phyloP scores from a whole-genome alignment of 306 rosid species.

The Oxytropis ochrocephala region DNA sequence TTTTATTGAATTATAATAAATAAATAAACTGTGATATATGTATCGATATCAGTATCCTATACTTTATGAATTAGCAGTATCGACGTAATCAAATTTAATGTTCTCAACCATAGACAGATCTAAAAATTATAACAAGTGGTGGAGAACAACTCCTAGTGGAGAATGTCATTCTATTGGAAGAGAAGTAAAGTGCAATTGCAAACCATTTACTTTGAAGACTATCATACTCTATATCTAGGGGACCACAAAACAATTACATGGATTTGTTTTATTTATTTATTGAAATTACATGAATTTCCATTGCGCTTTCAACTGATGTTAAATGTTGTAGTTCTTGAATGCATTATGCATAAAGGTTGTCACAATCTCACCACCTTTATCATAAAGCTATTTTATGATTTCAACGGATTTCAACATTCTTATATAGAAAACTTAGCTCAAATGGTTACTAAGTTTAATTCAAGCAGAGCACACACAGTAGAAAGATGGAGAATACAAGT shows the following conservation, averaged over 20 bases:
- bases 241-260: constrained; percentile 31
- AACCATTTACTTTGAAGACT: neutral
- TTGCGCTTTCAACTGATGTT: constrained; percentile 20
- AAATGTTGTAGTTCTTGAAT: constrained; percentile 25
- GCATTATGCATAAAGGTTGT: constrained; percentile 14
- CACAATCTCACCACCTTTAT: constrained; percentile 12
- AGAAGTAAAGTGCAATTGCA: neutral
- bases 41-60: too few relatives aligned
- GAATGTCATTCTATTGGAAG: too few relatives aligned
- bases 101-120: too few relatives aligned
- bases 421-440: neutral
- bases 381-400: neutral
- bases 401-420: neutral
- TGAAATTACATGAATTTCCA: constrained; percentile 5
- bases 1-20: too few relatives aligned
- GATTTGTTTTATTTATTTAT: too few relatives aligned
- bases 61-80: too few relatives aligned
- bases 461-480: neutral
- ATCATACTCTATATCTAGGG: neutral
- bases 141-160: too few relatives aligned
- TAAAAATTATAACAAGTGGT: too few relatives aligned
- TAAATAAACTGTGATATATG: too few relatives aligned
- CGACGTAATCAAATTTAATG: too few relatives aligned
- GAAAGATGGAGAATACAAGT: neutral
- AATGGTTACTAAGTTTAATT: constrained; percentile 17